Conservation (phyloP, 805 yeast genomes). For the Scheffersomyces stipitis region DNA sequence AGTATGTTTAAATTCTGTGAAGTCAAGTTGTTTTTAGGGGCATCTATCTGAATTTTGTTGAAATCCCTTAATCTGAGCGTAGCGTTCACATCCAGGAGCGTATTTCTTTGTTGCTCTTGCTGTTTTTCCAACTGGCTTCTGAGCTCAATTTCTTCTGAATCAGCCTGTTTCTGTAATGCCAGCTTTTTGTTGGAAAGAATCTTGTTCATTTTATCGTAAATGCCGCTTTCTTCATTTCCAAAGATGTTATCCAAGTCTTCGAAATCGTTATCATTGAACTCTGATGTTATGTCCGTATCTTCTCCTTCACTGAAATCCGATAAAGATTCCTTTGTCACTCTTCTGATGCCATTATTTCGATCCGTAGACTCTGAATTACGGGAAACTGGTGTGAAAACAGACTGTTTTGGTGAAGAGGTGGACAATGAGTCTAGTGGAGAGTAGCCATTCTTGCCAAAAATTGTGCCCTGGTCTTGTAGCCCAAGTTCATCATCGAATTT, state of each 20-base stretch:
- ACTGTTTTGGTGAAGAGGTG: slow-evolving; percentile 23
- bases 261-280: slow-evolving; percentile 37
- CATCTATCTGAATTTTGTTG: slow-evolving; percentile 4
- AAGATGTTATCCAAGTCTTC: slow-evolving; percentile 39
- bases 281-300: slow-evolving; percentile 40
- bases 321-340: slow-evolving; percentile 22
- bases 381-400: slow-evolving; percentile 6
- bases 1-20: slow-evolving; percentile 10
- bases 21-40: slow-evolving; percentile 4
- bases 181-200: slow-evolving; percentile 21
- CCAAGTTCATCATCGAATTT: slow-evolving; percentile 7
- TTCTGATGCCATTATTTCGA: no score
- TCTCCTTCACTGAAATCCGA: slow-evolving; percentile 39
- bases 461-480: slow-evolving; percentile 5
- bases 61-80: slow-evolving; percentile 34
- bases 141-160: slow-evolving; percentile 33
- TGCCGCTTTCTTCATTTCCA: slow-evolving; percentile 37
- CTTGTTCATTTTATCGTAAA: slow-evolving; percentile 28
- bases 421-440: slow-evolving; percentile 23
- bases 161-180: slow-evolving; percentile 31
- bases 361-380: no score
- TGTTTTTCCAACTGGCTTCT: slow-evolving; percentile 13
- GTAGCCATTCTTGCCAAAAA: neutral
- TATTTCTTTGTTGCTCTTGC: slow-evolving; percentile 1
- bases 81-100: slow-evolving; percentile 18